Evolutionary conservation across 768 basidiomycete genomes (phyloP), one percentile per base, ranked within the genome.

Genomic region (Galerina marginata): DNA sequence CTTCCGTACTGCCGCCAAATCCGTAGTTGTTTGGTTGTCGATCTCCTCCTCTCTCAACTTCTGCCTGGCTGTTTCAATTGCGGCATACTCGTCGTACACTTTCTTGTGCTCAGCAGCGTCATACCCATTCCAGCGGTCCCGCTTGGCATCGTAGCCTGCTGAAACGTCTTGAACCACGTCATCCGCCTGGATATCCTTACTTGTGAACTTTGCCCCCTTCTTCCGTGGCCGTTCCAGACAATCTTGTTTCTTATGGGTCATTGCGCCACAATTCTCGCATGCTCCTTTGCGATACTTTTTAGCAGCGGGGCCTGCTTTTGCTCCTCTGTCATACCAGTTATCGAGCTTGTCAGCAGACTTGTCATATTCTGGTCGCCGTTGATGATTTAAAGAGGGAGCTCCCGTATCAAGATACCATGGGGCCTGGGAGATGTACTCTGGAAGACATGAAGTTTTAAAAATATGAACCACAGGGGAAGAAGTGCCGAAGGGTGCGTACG

Each of bases 401-500:
- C 95, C 97, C 4, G 92, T 95, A 75, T 98, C 93, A 65, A 96
- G 86, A 75, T 99, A 99, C 97, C 97, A 99, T 58, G 97, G 97
- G 7, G 95, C 96, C 75, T 96, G 94, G 6, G 96, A 94, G 72
- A 99, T 99, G 73, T 98, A 99, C 78, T 98, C 94, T 95, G 65
- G 4, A 25, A 50, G 36, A 11, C 61, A 42, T 40, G 37, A 48
- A 15, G 59, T 51, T 39, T 29, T 58, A 59, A 54, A 64, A 53
- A 39, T 40, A 16, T 26, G 11, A 15, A 36, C 2, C 33, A 54
- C 45, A 23, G 53, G 11, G 4, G 42, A 15, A 43, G 3, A n/a
- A 52, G 15, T 46, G 10, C 33, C 5, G 9, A 81, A 92, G 20
- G 20, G 20, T 20, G 20, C 20, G 62, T 66, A 95, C 95, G 94